phyloP scores from a whole-genome alignment of 495 filamentous ascomycete genomes.

The Talaromyces stipitatus region DNA sequence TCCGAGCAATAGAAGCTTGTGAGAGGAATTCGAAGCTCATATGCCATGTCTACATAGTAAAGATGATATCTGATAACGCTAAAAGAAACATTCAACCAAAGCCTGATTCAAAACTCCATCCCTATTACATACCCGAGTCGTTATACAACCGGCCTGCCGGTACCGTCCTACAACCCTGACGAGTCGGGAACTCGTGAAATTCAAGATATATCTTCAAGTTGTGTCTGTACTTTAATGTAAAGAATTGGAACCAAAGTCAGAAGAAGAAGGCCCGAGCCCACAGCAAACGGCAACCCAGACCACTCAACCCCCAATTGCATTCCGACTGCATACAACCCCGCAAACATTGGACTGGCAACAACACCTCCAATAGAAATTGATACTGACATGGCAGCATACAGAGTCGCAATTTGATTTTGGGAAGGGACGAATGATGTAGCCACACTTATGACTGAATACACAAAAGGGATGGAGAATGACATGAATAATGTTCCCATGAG shows the following conservation, averaged over 20 bases:
- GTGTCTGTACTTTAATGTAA: not conserved
- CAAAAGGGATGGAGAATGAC: constrained; percentile 25
- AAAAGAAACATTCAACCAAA: too few species aligned
- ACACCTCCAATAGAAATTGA: constrained; percentile 21
- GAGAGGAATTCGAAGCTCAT: not conserved
- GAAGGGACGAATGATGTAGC: constrained; percentile 27
- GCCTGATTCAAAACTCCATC: too few species aligned
- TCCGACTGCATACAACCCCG: constrained; percentile 25
- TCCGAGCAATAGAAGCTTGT: not conserved
- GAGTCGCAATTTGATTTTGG: constrained; percentile 22
- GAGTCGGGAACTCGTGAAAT: not conserved
- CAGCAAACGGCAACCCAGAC: constrained; percentile 22
- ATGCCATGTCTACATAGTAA: too few species aligned
- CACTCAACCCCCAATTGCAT: constrained; percentile 28
- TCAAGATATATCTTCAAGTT: not conserved
- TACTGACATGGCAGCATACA: constrained; percentile 28
- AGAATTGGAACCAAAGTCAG: not conserved
- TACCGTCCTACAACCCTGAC: not conserved
- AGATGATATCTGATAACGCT: too few species aligned
- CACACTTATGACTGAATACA: constrained; percentile 23
- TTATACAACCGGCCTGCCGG: not conserved
- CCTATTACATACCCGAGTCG: too few species aligned
- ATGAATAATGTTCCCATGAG: constrained; percentile 27
- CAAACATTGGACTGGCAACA: constrained; percentile 27
- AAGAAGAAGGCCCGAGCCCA: not conserved